phyloP scores from a whole-genome alignment of 805 yeast species.

The Starmerella davenportii region DNA sequence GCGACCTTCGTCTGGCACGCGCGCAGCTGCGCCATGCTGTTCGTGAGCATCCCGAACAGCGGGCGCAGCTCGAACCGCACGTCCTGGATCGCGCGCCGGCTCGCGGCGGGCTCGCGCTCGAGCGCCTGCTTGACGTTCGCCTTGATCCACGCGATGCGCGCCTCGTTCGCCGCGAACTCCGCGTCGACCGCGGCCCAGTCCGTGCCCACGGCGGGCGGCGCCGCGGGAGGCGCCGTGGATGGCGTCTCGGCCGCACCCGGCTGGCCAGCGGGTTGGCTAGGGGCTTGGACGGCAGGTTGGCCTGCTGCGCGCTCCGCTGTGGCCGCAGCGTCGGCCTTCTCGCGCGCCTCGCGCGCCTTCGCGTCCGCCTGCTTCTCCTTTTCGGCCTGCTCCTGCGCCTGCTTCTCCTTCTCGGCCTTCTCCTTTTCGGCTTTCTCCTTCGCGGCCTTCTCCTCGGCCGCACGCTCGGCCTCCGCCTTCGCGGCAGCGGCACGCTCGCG shows the following conservation, averaged over 20 bases:
- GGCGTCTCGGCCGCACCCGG: slow-evolving; percentile 2
- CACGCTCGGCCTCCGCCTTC: slow-evolving; percentile 1
- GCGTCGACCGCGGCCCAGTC: slow-evolving; percentile 19
- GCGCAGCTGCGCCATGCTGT: slow-evolving; percentile 41
- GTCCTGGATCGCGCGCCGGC: slow-evolving; percentile 38
- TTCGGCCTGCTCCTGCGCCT: slow-evolving; percentile 3
- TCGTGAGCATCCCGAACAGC: slow-evolving; percentile 79
- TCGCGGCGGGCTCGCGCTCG: slow-evolving; percentile 29
- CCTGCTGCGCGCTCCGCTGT: slow-evolving; percentile 7
- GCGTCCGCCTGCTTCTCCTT: slow-evolving; percentile 4
- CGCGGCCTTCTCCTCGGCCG: not conserved
- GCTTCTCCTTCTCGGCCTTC: slow-evolving; percentile 2
- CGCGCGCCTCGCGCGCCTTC: slow-evolving; percentile 3
- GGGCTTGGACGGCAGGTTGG: slow-evolving; percentile 4
- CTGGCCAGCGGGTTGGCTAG: slow-evolving; percentile 1
- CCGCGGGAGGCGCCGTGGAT: not conserved
- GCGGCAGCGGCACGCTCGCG: no score
- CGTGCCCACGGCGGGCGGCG: slow-evolving; percentile 6
- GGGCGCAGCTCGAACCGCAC: slow-evolving; percentile 67
- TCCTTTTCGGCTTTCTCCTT: slow-evolving; percentile 16
- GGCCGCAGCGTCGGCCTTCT: slow-evolving; percentile 2
- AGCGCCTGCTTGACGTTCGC: slow-evolving; percentile 38
- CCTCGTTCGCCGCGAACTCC: slow-evolving; percentile 20
- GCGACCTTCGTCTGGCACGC: slow-evolving; percentile 30
- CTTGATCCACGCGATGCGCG: slow-evolving; percentile 34